These are phyloP conservation scores for Piper betle DNA, from an alignment of 164 flowering plant species.

Conservation along the genomic window DNA sequence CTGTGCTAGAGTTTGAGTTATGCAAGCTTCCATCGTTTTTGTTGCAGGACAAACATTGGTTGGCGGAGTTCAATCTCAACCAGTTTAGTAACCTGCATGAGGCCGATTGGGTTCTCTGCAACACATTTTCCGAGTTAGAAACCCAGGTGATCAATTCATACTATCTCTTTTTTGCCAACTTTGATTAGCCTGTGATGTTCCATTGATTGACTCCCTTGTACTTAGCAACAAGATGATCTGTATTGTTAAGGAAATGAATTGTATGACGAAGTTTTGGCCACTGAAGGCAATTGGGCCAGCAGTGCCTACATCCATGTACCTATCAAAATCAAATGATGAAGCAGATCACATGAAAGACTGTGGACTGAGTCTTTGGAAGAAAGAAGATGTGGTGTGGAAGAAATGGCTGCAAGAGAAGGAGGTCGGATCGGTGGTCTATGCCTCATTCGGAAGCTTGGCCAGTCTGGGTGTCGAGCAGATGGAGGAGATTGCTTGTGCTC, in stretches of 20 bases:
- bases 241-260: not conserved
- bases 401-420: constrained; percentile 3
- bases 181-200: not conserved
- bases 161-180: not conserved
- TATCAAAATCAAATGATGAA: not conserved
- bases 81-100: not conserved
- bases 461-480: constrained; percentile 1
- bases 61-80: not conserved
- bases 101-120: not conserved
- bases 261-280: not conserved
- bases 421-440: constrained; percentile 2
- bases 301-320: not conserved
- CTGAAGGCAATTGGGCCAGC: not conserved
- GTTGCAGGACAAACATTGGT: not conserved
- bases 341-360: not conserved
- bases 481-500: constrained; percentile 4
- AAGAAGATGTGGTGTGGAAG: not conserved
- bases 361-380: not conserved
- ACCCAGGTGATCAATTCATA: not conserved
- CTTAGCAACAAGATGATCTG: no score
- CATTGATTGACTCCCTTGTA: not conserved
- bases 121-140: not conserved
- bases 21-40: not conserved
- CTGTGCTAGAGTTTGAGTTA: not conserved
- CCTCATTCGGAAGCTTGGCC: constrained; percentile 4